Evolutionary conservation across 2,329 filamentous ascomycete genomes (phyloP).

Genomic region (Phoma sp.): DNA sequence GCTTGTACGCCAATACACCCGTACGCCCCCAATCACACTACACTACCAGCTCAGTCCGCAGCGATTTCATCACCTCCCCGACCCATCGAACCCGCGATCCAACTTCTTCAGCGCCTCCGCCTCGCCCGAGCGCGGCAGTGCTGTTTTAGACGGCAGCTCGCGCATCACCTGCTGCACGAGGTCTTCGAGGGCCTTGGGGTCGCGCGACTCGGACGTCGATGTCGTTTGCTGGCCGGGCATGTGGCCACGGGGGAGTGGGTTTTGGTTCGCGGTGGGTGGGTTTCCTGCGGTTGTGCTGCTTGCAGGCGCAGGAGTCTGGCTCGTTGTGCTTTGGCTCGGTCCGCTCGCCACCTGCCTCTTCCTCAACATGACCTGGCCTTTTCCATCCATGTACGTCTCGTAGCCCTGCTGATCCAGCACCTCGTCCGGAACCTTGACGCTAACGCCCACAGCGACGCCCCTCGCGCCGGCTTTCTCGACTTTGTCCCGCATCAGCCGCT

Average conservation of each 20-base stretch:
- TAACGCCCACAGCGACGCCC: conserved; percentile 31
- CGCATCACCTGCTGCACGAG: conserved; percentile 56
- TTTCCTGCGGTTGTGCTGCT: background rate
- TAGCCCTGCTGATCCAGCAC: conserved; percentile 58
- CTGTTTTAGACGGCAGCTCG: conserved; percentile 49
- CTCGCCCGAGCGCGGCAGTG: conserved; percentile 36
- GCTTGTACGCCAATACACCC: too few relatives aligned
- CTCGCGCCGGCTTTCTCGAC: conserved; percentile 12
- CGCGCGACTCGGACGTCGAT: conserved; percentile 11
- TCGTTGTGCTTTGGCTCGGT: conserved; percentile 8
- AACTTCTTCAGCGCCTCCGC: conserved; percentile 54
- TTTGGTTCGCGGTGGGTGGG: conserved; percentile 1
- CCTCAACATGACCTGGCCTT: conserved; percentile 56
- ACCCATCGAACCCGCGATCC: conserved; percentile 49
- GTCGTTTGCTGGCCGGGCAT: background rate
- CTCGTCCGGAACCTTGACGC: conserved; percentile 53
- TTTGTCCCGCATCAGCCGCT: conserved; percentile 3
- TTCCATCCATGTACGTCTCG: conserved; percentile 58
- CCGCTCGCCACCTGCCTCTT: conserved; percentile 43
- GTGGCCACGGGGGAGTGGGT: background rate
- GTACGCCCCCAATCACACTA: too few relatives aligned
- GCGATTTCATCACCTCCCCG: background rate
- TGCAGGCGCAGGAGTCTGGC: background rate
- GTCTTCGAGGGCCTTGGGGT: conserved; percentile 52
- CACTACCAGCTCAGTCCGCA: too few relatives aligned